These are phyloP conservation scores for Penicillium psychrofluorescens DNA, from an alignment of 495 filamentous ascomycete genomes.

Conservation along the genomic window DNA sequence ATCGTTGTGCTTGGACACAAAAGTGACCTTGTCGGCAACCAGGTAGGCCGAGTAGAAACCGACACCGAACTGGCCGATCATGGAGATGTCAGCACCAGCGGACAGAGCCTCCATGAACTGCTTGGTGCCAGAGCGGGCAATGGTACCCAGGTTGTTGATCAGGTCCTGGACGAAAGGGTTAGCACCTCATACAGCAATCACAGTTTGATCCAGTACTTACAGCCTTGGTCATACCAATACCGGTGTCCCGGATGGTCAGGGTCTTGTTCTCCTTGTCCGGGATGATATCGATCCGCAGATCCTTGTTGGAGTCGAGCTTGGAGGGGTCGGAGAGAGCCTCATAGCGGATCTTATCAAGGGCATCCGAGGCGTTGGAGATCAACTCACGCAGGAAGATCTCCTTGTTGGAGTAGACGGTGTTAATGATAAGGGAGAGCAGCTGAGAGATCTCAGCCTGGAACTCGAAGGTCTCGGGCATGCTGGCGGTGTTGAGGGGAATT, in stretches of 20 bases:
- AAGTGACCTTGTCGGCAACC: slow-evolving; percentile 91
- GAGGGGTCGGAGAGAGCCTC: slow-evolving; percentile 92
- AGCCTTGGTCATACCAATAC: slow-evolving; percentile 99
- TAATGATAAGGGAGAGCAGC: slow-evolving; percentile 98
- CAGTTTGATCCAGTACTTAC: slow-evolving; percentile 48
- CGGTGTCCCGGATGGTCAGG: slow-evolving; percentile 90
- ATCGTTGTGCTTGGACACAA: slow-evolving; percentile 97
- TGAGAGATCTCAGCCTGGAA: slow-evolving; percentile 99
- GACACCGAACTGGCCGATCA: slow-evolving; percentile 99
- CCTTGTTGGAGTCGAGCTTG: slow-evolving; percentile 94
- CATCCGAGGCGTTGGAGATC: slow-evolving; percentile 96
- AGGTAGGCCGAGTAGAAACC: slow-evolving; percentile 99
- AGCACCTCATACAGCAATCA: not conserved
- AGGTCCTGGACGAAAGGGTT: slow-evolving; percentile 59
- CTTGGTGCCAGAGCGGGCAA: slow-evolving; percentile 98
- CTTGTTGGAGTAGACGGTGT: slow-evolving; percentile 99
- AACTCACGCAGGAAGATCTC: slow-evolving; percentile 98
- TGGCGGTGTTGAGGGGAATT: slow-evolving; percentile 28
- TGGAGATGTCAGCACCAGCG: slow-evolving; percentile 98
- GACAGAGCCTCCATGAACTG: slow-evolving; percentile 99
- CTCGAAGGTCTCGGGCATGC: slow-evolving; percentile 94
- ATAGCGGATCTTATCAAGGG: slow-evolving; percentile 99
- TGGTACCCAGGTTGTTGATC: slow-evolving; percentile 99
- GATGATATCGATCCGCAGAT: slow-evolving; percentile 96
- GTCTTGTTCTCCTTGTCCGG: slow-evolving; percentile 96